Evolutionary conservation across 768 basidiomycete genomes (phyloP).

Genomic region (Suillus weaverae): DNA sequence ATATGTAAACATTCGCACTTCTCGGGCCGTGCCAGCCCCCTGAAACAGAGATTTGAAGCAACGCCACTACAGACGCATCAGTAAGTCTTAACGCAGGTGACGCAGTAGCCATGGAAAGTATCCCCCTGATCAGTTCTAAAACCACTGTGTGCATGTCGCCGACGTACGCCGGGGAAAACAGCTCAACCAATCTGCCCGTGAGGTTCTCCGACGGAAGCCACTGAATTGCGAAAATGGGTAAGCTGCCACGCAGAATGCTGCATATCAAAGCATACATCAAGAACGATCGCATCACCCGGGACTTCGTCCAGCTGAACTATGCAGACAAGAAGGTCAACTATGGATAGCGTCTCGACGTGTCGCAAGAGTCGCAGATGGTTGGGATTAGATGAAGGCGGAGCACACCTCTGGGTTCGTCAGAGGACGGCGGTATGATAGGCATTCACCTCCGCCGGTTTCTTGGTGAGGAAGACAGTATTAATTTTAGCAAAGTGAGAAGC

Average conservation of each 20-base stretch:
- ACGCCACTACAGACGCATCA: conserved; percentile 64
- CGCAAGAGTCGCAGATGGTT: conserved; percentile 73
- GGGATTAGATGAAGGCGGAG: conserved; percentile 74
- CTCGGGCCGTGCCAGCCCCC: conserved; percentile 76
- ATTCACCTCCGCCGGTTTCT: conserved; percentile 86
- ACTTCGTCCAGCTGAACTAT: conserved; percentile 89
- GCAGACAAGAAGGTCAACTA: conserved; percentile 87
- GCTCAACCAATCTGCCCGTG: conserved; percentile 75
- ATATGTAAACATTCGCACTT: conserved; percentile 58
- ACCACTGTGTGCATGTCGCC: conserved; percentile 81
- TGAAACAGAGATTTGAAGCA: conserved; percentile 82
- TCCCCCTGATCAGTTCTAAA: conserved; percentile 88
- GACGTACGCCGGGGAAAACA: conserved; percentile 76
- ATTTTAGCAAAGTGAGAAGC: conserved; percentile 92
- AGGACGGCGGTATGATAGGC: conserved; percentile 11
- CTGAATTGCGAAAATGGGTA: conserved; percentile 41
- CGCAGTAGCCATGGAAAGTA: conserved; percentile 91
- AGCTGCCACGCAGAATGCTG: conserved; percentile 30
- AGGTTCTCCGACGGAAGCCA: conserved; percentile 87
- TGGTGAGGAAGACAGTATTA: conserved; percentile 82
- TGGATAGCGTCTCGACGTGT: conserved; percentile 85
- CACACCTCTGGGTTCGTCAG: conserved; percentile 17
- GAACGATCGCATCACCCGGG: conserved; percentile 74
- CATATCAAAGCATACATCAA: conserved; percentile 67
- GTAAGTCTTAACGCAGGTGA: conserved; percentile 75